A percentile compares a stretch with the other conserved stretches of the same genome.
These are phyloP conservation scores for Floccularia luteovirens DNA, from an alignment of 768 basidiomycete genomes.

Conservation along the genomic window DNA sequence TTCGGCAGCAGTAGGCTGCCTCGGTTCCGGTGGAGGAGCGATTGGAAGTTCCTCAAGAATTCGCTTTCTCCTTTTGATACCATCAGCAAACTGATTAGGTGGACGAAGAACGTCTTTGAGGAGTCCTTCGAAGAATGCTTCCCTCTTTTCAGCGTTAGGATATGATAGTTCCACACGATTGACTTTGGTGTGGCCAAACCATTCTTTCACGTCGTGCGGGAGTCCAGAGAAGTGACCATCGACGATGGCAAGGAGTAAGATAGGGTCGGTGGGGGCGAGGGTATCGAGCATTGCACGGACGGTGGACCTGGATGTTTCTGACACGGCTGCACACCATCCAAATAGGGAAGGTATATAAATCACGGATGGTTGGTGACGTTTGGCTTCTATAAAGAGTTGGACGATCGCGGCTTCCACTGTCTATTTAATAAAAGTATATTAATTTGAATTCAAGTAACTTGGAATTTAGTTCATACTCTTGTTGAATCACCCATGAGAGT, in stretches of 20 bases:
- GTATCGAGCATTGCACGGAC: conserved; percentile 89
- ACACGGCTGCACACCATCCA: conserved; percentile 80
- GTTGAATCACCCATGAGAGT: conserved; percentile 84
- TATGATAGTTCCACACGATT: conserved; percentile 59
- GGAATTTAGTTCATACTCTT: conserved; percentile 44
- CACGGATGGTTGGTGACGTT: conserved; percentile 92
- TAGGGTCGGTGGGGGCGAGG: conserved; percentile 84
- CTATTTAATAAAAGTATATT: conserved; percentile 26
- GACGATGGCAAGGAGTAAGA: conserved; percentile 86
- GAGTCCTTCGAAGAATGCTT: conserved; percentile 70
- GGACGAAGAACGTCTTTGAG: conserved; percentile 63
- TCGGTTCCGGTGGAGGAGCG: conserved; percentile 86
- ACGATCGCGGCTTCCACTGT: conserved; percentile 89
- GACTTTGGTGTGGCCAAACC: conserved; percentile 80
- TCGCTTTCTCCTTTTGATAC: conserved; percentile 74
- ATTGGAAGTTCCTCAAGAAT: conserved; percentile 80
- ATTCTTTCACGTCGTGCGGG: conserved; percentile 76
- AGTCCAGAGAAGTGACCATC: conserved; percentile 68
- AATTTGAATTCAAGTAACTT: conserved; percentile 1
- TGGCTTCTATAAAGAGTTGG: conserved; percentile 93
- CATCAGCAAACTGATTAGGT: conserved; percentile 87
- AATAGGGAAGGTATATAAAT: conserved; percentile 89
- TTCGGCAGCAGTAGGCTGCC: conserved; percentile 75
- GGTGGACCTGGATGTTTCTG: conserved; percentile 78
- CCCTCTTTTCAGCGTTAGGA: conserved; percentile 51